These are phyloP conservation scores for Pseudocercospora ulei DNA, from an alignment of 2,329 filamentous ascomycete genomes.

Conservation along the genomic window DNA sequence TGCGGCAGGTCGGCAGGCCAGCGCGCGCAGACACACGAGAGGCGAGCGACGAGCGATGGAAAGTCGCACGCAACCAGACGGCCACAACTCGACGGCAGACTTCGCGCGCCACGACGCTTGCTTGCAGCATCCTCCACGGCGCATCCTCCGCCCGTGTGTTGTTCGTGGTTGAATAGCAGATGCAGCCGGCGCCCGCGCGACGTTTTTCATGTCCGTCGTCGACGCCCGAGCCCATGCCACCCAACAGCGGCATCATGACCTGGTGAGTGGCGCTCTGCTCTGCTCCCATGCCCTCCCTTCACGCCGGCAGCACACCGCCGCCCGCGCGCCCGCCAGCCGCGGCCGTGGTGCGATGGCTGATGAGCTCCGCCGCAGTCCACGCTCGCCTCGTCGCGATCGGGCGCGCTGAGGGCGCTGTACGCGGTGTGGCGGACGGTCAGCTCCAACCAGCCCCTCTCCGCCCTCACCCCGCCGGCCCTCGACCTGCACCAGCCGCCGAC, in stretches of 20 bases:
- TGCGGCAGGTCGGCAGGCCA: no score
- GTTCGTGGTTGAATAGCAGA: slow-evolving; percentile 38
- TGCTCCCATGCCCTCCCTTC: no score
- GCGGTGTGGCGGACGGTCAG: slow-evolving; percentile 13
- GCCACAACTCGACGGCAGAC: slow-evolving; percentile 4
- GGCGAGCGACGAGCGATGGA: no score
- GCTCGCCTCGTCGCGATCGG: slow-evolving; percentile 15
- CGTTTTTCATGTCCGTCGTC: slow-evolving; percentile 43
- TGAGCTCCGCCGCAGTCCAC: slow-evolving; percentile 4
- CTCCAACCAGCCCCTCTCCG: slow-evolving; percentile 13
- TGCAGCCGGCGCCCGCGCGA: slow-evolving; percentile 38
- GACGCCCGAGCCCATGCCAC: slow-evolving; percentile 34
- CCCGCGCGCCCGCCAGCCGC: slow-evolving; percentile 3
- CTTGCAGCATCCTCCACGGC: not conserved
- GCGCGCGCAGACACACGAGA: no score
- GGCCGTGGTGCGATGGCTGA: slow-evolving; percentile 6
- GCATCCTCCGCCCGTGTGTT: slow-evolving; percentile 23
- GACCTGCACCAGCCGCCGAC: slow-evolving; percentile 5
- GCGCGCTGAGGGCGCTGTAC: slow-evolving; percentile 12
- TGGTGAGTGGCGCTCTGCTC: slow-evolving; percentile 9
- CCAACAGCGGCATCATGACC: slow-evolving; percentile 7
- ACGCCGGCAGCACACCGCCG: no score
- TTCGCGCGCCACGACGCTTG: slow-evolving; percentile 1
- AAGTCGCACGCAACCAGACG: no score
- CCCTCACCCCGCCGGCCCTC: slow-evolving; percentile 10